Evolutionary conservation across 768 basidiomycete genomes (phyloP), one percentile per base, ranked within the genome.

Genomic region (Baorangia bicolor): DNA sequence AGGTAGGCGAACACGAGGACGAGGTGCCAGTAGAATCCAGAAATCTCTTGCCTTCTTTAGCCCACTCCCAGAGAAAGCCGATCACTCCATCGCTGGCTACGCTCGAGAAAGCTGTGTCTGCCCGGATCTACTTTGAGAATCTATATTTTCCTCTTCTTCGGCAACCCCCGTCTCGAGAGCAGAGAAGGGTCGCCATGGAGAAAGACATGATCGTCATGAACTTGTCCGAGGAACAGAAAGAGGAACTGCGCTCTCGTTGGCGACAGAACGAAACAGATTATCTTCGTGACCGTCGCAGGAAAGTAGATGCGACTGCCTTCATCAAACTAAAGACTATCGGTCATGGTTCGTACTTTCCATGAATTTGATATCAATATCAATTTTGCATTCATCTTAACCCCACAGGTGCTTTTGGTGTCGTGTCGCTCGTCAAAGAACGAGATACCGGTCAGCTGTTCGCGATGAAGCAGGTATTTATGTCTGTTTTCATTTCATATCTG

Each of bases 71-170:
- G 56, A 78, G 74, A 62, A 81, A 80, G 70, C 75, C 79, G 50
- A 88, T 98, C 66, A 84, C 80, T 14, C 94, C 96, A 37, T 95
- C 94, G 51, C 79, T 99, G 53, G 80, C 87, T 40, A 97, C 96
- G 30, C 78, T 98, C 67, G 95, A 99, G 73, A 94, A 90, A 71
- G 92, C 94, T 48, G 92, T 94, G 55, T 88, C 94, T 33, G 86
- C 90, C 38, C 85, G 90, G 69, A 92, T 98, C 75, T 97, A 86
- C 80, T 97, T 98, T 73, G 92, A 92, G 79, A 93, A 90, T 67
- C 79, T 88, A 30, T 95, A 90, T 73, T 95, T 90, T 73, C 87
- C 84, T 30, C 80, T 94, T 51, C 83, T 94, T 67, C 88, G 92
- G 61, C 88, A 93, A 56, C 82, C 88, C 30, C 85, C 91, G 46